Evolutionary conservation across 768 basidiomycete species (phyloP).

Genomic region (Agaricus blazei): DNA sequence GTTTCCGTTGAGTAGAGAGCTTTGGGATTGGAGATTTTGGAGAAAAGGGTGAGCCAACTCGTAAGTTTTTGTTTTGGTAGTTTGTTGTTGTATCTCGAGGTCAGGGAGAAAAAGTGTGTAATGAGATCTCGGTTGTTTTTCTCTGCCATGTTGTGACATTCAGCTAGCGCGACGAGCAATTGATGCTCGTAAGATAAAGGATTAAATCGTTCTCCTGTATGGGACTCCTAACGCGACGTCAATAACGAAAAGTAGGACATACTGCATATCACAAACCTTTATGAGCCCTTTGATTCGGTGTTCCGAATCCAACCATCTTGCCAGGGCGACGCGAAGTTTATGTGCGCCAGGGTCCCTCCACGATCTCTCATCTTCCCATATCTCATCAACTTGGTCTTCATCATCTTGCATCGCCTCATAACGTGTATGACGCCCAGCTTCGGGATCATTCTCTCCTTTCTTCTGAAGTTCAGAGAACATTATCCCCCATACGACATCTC

Average conservation of each 20-base stretch:
- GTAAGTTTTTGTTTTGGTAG: slow-evolving; percentile 59
- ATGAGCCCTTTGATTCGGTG: slow-evolving; percentile 21
- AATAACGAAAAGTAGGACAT: not conserved
- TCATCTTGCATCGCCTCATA: slow-evolving; percentile 5
- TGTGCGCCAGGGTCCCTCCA: slow-evolving; percentile 77
- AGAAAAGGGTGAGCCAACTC: slow-evolving; percentile 80
- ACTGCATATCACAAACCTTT: slow-evolving; percentile 24
- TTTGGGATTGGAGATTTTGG: slow-evolving; percentile 92
- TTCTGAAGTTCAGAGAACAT: slow-evolving; percentile 55
- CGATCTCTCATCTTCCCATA: slow-evolving; percentile 67
- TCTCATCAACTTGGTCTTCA: slow-evolving; percentile 23
- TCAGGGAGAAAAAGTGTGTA: slow-evolving; percentile 69
- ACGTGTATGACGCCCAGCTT: slow-evolving; percentile 7
- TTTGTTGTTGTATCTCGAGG: slow-evolving; percentile 28
- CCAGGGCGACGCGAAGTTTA: slow-evolving; percentile 45
- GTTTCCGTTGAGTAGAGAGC: slow-evolving; percentile 67
- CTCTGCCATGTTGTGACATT: slow-evolving; percentile 69
- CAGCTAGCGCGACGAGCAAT: slow-evolving; percentile 65
- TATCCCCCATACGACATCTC: slow-evolving; percentile 66
- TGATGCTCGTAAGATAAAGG: slow-evolving; percentile 73
- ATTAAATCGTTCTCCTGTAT: slow-evolving; percentile 59
- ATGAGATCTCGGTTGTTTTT: slow-evolving; percentile 85
- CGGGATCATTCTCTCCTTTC: not conserved
- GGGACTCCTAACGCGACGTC: slow-evolving; percentile 19
- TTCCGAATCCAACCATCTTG: slow-evolving; percentile 40